These are phyloP conservation scores for Pichia sp. DNA, from an alignment of 1,139 yeast genomes.

Conservation along the genomic window DNA sequence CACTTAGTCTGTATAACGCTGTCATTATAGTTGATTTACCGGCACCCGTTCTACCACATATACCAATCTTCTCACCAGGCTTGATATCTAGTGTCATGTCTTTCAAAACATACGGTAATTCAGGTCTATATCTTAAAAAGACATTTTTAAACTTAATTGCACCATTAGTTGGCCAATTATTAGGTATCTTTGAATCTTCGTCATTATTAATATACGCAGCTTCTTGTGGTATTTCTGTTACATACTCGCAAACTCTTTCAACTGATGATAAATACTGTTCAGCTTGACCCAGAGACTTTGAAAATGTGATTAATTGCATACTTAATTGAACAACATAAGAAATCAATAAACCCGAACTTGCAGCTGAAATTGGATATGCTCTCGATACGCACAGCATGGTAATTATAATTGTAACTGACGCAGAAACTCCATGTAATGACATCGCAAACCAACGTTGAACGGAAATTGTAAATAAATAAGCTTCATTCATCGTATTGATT, in stretches of 20 bases:
- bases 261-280: constrained; percentile 83
- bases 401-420: constrained; percentile 38
- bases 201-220: constrained; percentile 37
- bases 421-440: constrained; percentile 41
- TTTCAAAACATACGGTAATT: constrained; percentile 42
- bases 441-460: constrained; percentile 59
- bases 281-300: constrained; percentile 56
- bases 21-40: constrained; percentile 41
- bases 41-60: constrained; percentile 42
- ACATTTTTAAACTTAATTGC: constrained; percentile 43
- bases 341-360: constrained; percentile 46
- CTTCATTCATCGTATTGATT: constrained; percentile 50
- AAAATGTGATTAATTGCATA: constrained; percentile 42
- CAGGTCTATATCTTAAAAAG: constrained; percentile 62
- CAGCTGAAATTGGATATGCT: constrained; percentile 40
- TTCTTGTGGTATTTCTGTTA: constrained; percentile 61
- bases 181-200: constrained; percentile 6
- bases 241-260: constrained; percentile 73
- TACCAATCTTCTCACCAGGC: constrained; percentile 36
- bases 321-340: constrained; percentile 49
- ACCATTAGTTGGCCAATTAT: constrained; percentile 46
- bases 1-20: constrained; percentile 36
- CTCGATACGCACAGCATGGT: constrained; percentile 39
- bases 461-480: constrained; percentile 46
- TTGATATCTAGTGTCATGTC: constrained; percentile 31